Percentiles rank a stretch among this genome's conserved stretches.
Conservation (phyloP, 2,329 filamentous ascomycete species). For the Huntiella decipiens region DNA sequence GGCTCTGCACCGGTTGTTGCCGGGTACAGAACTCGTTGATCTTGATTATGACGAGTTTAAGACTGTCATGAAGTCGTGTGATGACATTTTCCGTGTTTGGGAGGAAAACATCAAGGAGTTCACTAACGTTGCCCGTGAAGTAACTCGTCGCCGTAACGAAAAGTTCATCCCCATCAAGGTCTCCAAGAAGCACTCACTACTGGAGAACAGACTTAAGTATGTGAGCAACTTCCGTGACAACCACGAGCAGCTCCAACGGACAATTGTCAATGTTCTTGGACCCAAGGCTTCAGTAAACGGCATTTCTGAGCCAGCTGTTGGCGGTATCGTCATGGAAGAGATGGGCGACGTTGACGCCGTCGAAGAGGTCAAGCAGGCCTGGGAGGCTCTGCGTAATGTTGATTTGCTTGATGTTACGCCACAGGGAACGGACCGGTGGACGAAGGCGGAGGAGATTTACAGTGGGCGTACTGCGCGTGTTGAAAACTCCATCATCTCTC, state of each 20-base stretch:
- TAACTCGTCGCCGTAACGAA: conserved; percentile 80
- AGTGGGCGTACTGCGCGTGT: conserved; percentile 94
- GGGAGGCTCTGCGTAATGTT: conserved; percentile 82
- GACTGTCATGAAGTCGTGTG: conserved; percentile 62
- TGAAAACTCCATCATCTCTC: conserved; percentile 96
- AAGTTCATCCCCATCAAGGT: conserved; percentile 99
- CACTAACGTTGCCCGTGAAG: conserved; percentile 89
- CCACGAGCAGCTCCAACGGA: conserved; percentile 91
- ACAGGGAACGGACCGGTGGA: conserved; percentile 82
- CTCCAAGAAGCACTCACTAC: conserved; percentile 64
- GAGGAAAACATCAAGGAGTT: conserved; percentile 96
- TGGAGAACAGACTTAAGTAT: conserved; percentile 81
- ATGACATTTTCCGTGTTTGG: conserved; percentile 79
- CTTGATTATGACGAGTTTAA: conserved; percentile 84
- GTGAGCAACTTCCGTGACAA: conserved; percentile 90
- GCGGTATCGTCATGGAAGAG: conserved; percentile 66
- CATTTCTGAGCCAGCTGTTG: conserved; percentile 20
- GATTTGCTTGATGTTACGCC: conserved; percentile 83
- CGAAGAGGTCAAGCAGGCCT: conserved; percentile 87
- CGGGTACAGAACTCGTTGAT: conserved; percentile 75
- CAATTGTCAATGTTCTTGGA: conserved; percentile 90
- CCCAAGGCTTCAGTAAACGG: conserved; percentile 41
- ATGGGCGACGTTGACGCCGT: conserved; percentile 95
- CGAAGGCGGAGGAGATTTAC: conserved; percentile 85
- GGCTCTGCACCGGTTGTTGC: conserved; percentile 67